Conservation (phyloP, 192 early-diverging fungal genomes). For the Podila epicladia region DNA sequence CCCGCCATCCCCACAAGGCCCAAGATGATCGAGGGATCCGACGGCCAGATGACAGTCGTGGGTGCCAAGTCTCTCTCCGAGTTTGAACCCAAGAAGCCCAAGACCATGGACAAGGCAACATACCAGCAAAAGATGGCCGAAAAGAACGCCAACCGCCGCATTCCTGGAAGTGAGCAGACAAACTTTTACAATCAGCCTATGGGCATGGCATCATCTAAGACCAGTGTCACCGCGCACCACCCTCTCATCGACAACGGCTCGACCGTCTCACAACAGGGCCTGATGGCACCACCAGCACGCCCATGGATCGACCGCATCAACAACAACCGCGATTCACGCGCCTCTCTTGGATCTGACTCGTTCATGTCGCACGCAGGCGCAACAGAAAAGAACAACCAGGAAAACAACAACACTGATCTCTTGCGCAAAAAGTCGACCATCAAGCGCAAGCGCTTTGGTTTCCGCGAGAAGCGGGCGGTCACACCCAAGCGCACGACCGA, state of each 20-base stretch:
- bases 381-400: slow-evolving; percentile 12
- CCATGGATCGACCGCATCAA: slow-evolving; percentile 46
- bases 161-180: slow-evolving; percentile 3
- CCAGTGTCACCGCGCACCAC: slow-evolving; percentile 23
- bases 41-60: slow-evolving; percentile 3
- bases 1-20: slow-evolving; percentile 15
- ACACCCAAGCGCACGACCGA: slow-evolving; percentile 55
- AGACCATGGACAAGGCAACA: slow-evolving; percentile 50
- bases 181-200: slow-evolving; percentile 44
- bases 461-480: slow-evolving; percentile 34
- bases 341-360: slow-evolving; percentile 25
- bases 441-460: slow-evolving; percentile 42
- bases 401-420: slow-evolving; percentile 8
- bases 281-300: slow-evolving; percentile 36
- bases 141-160: slow-evolving; percentile 42
- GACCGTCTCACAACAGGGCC: slow-evolving; percentile 16
- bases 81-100: slow-evolving; percentile 50
- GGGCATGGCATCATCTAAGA: slow-evolving; percentile 12
- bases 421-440: slow-evolving; percentile 50
- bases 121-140: slow-evolving; percentile 46
- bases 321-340: slow-evolving; percentile 32
- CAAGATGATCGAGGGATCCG: slow-evolving; percentile 17
- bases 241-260: slow-evolving; percentile 31
- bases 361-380: slow-evolving; percentile 10
- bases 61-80: slow-evolving; percentile 44